These are phyloP conservation scores for Byssoonygena ceratinophila DNA, from an alignment of 2,329 filamentous ascomycete genomes.

Conservation along the genomic window DNA sequence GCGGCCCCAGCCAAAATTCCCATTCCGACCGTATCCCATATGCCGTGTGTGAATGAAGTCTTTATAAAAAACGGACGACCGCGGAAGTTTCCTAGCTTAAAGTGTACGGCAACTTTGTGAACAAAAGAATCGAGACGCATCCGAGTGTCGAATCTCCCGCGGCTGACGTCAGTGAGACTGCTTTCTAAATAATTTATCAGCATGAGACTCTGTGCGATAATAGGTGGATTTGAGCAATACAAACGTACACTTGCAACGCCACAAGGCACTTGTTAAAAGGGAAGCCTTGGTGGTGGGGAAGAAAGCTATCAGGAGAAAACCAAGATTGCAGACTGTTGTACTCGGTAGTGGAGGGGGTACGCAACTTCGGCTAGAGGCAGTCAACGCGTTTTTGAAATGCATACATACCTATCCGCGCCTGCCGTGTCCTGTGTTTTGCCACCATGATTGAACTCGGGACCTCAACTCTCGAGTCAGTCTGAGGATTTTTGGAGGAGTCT, in stretches of 20 bases:
- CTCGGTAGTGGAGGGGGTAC: neutral
- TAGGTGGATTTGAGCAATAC: neutral
- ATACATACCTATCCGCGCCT: neutral
- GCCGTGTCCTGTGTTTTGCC: neutral
- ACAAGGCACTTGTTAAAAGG: neutral
- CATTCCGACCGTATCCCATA: neutral
- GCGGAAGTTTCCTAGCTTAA: neutral
- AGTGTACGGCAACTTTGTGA: no score
- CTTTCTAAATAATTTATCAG: neutral
- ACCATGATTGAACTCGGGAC: neutral
- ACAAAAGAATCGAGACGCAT: neutral
- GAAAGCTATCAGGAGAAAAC: neutral
- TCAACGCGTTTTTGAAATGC: neutral
- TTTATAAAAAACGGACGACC: neutral
- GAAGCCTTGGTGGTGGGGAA: neutral
- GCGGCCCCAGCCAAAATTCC: neutral
- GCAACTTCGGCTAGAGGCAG: neutral
- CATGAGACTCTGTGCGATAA: neutral
- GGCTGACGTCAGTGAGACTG: constrained; percentile 2
- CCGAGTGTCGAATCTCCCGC: neutral
- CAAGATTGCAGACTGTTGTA: neutral
- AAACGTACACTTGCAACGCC: neutral
- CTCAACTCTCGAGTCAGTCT: no score
- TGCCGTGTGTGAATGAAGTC: neutral
- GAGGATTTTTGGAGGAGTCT: no score